phyloP scores from a whole-genome alignment of 805 yeast species.

The Isabelozyma gotoi region DNA sequence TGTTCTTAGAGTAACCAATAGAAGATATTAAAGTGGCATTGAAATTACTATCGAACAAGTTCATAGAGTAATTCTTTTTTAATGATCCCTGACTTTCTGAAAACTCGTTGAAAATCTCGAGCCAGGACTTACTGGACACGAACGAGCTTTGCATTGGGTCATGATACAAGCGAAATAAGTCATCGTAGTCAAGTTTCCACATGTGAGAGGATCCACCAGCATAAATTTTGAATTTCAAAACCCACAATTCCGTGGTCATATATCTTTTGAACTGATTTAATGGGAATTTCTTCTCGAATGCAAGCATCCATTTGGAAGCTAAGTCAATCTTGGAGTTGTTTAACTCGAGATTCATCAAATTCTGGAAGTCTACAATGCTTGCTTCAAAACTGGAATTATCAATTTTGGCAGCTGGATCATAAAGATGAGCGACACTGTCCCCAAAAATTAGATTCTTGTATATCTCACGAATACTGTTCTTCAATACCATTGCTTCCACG shows the following conservation, averaged over 20 bases:
- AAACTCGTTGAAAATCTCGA: slow-evolving; percentile 23
- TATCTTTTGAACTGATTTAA: slow-evolving; percentile 7
- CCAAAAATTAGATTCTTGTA: slow-evolving; percentile 23
- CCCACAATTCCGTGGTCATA: slow-evolving; percentile 37
- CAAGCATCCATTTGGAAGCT: slow-evolving; percentile 39
- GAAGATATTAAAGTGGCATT: slow-evolving; percentile 29
- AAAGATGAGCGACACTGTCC: slow-evolving; percentile 14
- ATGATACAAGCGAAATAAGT: slow-evolving; percentile 10
- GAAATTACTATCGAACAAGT: slow-evolving; percentile 18
- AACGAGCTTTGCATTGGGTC: slow-evolving; percentile 20
- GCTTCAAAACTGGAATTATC: slow-evolving; percentile 12
- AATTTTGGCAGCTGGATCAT: slow-evolving; percentile 8
- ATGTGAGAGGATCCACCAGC: slow-evolving; percentile 30
- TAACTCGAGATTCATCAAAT: slow-evolving; percentile 34
- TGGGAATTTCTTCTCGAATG: slow-evolving; percentile 25
- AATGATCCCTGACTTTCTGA: slow-evolving; percentile 5
- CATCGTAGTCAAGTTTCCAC: slow-evolving; percentile 28
- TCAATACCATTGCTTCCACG: slow-evolving; percentile 11
- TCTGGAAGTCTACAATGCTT: slow-evolving; percentile 33
- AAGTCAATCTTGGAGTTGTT: slow-evolving; percentile 37
- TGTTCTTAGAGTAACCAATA: slow-evolving; percentile 26
- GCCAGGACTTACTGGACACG: slow-evolving; percentile 16
- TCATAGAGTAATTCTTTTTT: not conserved
- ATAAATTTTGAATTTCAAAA: slow-evolving; percentile 27
- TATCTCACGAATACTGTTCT: slow-evolving; percentile 19